Conservation (phyloP, 495 filamentous ascomycete genomes). For the Talaromyces nanjingensis region DNA sequence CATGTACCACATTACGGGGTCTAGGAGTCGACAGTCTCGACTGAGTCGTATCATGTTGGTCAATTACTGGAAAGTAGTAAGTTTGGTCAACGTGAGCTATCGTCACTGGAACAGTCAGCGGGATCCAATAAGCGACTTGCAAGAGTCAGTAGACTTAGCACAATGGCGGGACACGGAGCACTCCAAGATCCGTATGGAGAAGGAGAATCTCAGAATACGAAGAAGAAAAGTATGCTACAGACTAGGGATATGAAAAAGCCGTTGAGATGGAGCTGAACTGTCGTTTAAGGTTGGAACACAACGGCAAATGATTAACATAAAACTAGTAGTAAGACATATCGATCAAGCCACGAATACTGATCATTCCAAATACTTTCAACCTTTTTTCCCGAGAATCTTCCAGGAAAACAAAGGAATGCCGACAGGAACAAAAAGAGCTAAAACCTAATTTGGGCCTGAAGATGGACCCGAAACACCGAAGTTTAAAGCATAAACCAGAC, state of each 20-base stretch:
- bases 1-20: background rate
- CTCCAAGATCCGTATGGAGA: background rate
- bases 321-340: background rate
- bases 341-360: background rate
- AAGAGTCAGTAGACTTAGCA: background rate
- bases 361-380: background rate
- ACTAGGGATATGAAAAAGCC: background rate
- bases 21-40: background rate
- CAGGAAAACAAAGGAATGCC: background rate
- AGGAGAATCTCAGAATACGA: background rate
- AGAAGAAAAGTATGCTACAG: background rate
- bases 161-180: background rate
- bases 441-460: background rate
- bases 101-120: background rate
- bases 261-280: background rate
- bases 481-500: background rate
- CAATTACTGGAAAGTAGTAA: background rate
- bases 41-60: background rate
- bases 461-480: background rate
- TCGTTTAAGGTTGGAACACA: background rate
- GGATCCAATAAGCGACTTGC: background rate
- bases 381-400: too few relatives aligned
- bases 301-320: background rate
- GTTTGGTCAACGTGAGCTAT: background rate
- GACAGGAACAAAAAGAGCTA: background rate